Evolutionary conservation across 1,284 basidiomycete genomes (phyloP).

Genomic region (Ustilago trichophora): DNA sequence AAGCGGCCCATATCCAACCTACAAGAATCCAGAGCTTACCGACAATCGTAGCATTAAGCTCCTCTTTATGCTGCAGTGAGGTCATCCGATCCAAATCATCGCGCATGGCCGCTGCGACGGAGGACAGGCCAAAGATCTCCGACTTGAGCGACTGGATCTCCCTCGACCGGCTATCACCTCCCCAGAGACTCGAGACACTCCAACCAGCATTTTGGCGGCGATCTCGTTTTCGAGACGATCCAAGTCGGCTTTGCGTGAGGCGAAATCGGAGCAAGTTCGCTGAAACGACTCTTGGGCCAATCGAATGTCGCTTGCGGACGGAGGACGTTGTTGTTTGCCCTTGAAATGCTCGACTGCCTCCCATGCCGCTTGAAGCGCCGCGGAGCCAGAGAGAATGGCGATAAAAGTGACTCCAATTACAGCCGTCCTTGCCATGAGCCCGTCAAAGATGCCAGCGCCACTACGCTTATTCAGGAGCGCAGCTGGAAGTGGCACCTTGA

Average conservation of each 20-base stretch:
- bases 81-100: constrained; percentile 64
- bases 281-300: constrained; percentile 43
- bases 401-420: constrained; percentile 68
- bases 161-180: constrained; percentile 28
- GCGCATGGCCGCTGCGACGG: constrained; percentile 66
- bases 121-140: constrained; percentile 67
- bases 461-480: constrained; percentile 23
- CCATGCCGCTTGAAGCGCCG: constrained; percentile 67
- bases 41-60: constrained; percentile 61
- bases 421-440: constrained; percentile 63
- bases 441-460: constrained; percentile 34
- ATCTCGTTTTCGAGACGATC: constrained; percentile 37
- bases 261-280: constrained; percentile 47
- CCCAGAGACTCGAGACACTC: constrained; percentile 23
- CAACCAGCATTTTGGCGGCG: constrained; percentile 11
- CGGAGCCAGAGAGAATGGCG: constrained; percentile 67
- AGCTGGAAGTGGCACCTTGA: constrained; percentile 60
- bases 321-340: constrained; percentile 28
- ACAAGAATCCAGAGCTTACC: constrained; percentile 63
- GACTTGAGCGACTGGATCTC: constrained; percentile 64
- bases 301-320: constrained; percentile 29
- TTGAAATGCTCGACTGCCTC: constrained; percentile 66
- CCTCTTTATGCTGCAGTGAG: constrained; percentile 60
- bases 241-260: constrained; percentile 40
- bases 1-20: constrained; percentile 66